phyloP scores from a whole-genome alignment of 2,329 filamentous ascomycete species.

The Trichoderma atroviride region DNA sequence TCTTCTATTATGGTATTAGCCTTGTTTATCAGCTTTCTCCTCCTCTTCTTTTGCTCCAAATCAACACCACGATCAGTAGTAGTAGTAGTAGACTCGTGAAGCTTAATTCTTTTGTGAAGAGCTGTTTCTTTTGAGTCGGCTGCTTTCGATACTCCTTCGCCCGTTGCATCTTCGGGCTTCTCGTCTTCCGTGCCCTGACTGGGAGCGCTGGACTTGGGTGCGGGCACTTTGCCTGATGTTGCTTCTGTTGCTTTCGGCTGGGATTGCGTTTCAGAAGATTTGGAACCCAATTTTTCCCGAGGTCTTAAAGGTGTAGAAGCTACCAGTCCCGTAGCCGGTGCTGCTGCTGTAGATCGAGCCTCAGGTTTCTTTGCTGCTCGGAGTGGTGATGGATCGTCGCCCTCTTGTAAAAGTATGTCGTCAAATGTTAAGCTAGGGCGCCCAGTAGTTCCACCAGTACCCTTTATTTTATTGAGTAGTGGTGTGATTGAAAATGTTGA shows the following conservation, averaged over 20 bases:
- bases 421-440: constrained; percentile 18
- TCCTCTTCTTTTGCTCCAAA: constrained; percentile 15
- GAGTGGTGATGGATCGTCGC: constrained; percentile 27
- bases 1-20: constrained; percentile 10
- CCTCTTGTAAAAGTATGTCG: not conserved
- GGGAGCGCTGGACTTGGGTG: not conserved
- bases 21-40: constrained; percentile 19
- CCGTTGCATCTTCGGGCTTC: not conserved
- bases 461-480: constrained; percentile 77
- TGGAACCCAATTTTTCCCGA: not conserved
- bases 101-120: constrained; percentile 22
- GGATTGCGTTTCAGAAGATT: not conserved
- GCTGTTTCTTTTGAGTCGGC: constrained; percentile 24
- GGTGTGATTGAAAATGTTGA: constrained; percentile 93
- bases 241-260: not conserved
- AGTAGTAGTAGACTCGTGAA: not conserved
- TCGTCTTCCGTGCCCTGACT: not conserved
- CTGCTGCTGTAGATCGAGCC: constrained; percentile 33
- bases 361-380: constrained; percentile 27
- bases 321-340: not conserved
- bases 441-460: constrained; percentile 38
- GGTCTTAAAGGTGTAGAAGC: not conserved
- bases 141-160: not conserved
- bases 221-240: not conserved
- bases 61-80: not conserved